These are phyloP conservation scores for Licmophora abbreviata DNA, from an alignment of 108 stramenopile genomes.

Conservation along the genomic window DNA sequence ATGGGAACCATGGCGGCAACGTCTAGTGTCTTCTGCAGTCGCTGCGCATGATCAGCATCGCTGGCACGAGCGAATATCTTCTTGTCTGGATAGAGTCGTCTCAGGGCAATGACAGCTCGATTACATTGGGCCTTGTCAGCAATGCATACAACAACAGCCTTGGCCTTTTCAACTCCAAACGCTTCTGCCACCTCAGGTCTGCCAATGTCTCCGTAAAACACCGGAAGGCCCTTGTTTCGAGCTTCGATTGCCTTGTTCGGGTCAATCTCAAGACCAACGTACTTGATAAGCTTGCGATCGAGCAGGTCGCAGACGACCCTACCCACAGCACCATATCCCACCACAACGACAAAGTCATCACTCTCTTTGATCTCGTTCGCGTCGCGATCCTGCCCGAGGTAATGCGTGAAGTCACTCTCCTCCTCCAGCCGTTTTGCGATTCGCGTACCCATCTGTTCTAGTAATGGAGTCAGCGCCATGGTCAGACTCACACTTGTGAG, in stretches of 20 bases:
- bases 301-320: constrained; percentile 92
- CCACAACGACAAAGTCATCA: constrained; percentile 90
- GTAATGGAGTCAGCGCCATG: constrained; percentile 89
- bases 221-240: constrained; percentile 88
- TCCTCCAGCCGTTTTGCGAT: constrained; percentile 81
- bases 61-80: constrained; percentile 87
- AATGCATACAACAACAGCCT: constrained; percentile 88
- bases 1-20: constrained; percentile 94
- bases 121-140: constrained; percentile 80
- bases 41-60: constrained; percentile 86
- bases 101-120: constrained; percentile 85
- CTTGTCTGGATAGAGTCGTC: constrained; percentile 83
- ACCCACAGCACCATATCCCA: constrained; percentile 92
- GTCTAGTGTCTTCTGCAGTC: constrained; percentile 78
- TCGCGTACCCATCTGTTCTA: constrained; percentile 54
- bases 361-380: constrained; percentile 83
- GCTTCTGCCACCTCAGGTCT: constrained; percentile 88
- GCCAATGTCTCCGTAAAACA: constrained; percentile 93
- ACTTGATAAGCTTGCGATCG: constrained; percentile 88
- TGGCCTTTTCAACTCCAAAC: constrained; percentile 92
- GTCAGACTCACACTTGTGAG: constrained; percentile 91
- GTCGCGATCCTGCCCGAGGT: constrained; percentile 83
- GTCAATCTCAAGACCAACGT: constrained; percentile 90
- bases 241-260: constrained; percentile 91
- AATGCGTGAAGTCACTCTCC: constrained; percentile 79